Percentiles rank a stretch among this genome's conserved stretches.
phyloP scores from a whole-genome alignment of 345 rosid genomes.

The Populus simonii region DNA sequence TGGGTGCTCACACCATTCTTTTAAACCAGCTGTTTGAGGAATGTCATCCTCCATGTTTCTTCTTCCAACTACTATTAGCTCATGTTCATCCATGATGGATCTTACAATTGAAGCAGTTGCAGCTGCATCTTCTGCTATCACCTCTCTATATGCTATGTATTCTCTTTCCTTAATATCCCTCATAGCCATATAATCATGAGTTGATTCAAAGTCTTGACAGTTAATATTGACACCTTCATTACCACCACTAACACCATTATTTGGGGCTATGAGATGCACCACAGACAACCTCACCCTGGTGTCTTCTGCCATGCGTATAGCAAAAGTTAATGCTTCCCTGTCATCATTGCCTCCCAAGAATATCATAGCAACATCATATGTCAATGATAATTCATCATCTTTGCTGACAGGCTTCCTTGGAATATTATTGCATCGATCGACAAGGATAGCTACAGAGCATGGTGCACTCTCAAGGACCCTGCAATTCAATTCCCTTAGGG shows the following conservation, averaged over 20 bases:
- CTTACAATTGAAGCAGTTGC: not conserved
- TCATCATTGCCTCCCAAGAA: constrained; percentile 42
- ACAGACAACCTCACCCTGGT: constrained; percentile 17
- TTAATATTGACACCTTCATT: not conserved
- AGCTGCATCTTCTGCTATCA: not conserved
- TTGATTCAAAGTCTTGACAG: not conserved
- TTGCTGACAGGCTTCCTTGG: not conserved
- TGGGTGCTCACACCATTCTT: constrained; percentile 10
- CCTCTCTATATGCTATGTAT: not conserved
- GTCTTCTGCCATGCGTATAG: constrained; percentile 22
- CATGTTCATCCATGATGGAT: not conserved
- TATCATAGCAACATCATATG: constrained; percentile 18
- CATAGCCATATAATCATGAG: not conserved
- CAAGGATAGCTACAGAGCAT: constrained; percentile 26
- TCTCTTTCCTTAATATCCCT: not conserved
- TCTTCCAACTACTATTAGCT: constrained; percentile 13
- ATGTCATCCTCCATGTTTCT: not conserved
- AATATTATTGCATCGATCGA: not conserved
- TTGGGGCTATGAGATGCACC: constrained; percentile 1
- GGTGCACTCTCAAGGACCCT: constrained; percentile 36
- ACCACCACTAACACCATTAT: not conserved
- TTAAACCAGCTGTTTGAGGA: not conserved
- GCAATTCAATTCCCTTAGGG: constrained; percentile 24
- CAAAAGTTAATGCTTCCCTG: constrained; percentile 36
- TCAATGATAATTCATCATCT: constrained; percentile 12